Conservation (phyloP, 805 yeast species). For the Citeromyces matritensis region DNA sequence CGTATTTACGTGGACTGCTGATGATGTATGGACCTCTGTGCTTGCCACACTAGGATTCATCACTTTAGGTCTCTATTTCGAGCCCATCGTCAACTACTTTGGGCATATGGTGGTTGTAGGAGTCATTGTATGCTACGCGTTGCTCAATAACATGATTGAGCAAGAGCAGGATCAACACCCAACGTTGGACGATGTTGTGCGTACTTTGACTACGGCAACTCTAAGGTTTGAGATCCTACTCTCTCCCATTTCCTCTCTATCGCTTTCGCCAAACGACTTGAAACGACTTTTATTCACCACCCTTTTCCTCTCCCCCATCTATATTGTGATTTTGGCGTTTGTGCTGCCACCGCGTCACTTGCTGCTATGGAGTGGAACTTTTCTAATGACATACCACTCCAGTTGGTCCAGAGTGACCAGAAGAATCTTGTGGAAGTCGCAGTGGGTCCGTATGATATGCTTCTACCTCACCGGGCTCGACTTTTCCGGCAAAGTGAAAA, state of each 20-base stretch:
- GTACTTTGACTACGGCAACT: slow-evolving; percentile 58
- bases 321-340: slow-evolving; percentile 53
- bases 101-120: slow-evolving; percentile 69
- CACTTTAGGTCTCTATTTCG: slow-evolving; percentile 60
- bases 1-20: slow-evolving; percentile 82
- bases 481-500: slow-evolving; percentile 21
- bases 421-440: slow-evolving; percentile 72
- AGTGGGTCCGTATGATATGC: slow-evolving; percentile 49
- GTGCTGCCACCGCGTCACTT: slow-evolving; percentile 58
- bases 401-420: slow-evolving; percentile 75
- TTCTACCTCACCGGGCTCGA: slow-evolving; percentile 85
- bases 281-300: slow-evolving; percentile 74
- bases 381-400: slow-evolving; percentile 73
- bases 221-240: slow-evolving; percentile 65
- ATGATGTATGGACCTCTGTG: slow-evolving; percentile 64
- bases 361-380: slow-evolving; percentile 40
- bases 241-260: slow-evolving; percentile 63
- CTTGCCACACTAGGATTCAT: slow-evolving; percentile 41
- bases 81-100: slow-evolving; percentile 58
- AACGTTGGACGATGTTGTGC: slow-evolving; percentile 76
- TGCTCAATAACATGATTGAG: slow-evolving; percentile 39
- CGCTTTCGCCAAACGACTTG: slow-evolving; percentile 66
- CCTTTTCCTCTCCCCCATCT: slow-evolving; percentile 72
- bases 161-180: slow-evolving; percentile 52
- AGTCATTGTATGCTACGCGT: slow-evolving; percentile 41